Conservation (phyloP, 73 alveolate genomes). For the Paramecium pentaurelia region DNA sequence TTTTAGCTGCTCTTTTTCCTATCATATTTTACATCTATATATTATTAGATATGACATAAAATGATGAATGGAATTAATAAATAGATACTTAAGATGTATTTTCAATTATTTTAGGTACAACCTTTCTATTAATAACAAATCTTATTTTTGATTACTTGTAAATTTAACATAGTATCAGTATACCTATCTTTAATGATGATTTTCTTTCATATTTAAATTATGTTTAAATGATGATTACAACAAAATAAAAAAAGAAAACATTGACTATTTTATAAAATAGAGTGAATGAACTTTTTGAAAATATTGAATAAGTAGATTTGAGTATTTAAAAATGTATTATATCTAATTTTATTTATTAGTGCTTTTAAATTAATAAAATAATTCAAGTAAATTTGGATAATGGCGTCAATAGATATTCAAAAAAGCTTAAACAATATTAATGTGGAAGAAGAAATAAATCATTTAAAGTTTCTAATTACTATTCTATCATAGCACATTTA, state of each 20-base stretch:
- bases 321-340: neutral
- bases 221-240: neutral
- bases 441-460: neutral
- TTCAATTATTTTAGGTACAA: neutral
- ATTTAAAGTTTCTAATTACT: neutral
- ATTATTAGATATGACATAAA: neutral
- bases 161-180: neutral
- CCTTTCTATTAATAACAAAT: neutral
- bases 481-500: neutral
- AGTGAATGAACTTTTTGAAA: neutral
- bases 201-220: neutral
- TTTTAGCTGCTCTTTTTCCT: neutral
- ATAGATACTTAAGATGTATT: neutral
- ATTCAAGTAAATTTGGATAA: neutral
- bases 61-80: neutral
- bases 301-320: conserved; percentile 18
- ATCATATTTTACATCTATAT: neutral
- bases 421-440: conserved; percentile 5
- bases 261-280: neutral
- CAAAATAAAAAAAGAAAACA: neutral
- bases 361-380: neutral
- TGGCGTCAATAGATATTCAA: neutral
- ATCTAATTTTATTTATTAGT: neutral
- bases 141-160: neutral
- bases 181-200: neutral